Base-by-base conservation (phyloP, 2,329 filamentous ascomycete species). In the Hypomyces rosellus region DNA sequence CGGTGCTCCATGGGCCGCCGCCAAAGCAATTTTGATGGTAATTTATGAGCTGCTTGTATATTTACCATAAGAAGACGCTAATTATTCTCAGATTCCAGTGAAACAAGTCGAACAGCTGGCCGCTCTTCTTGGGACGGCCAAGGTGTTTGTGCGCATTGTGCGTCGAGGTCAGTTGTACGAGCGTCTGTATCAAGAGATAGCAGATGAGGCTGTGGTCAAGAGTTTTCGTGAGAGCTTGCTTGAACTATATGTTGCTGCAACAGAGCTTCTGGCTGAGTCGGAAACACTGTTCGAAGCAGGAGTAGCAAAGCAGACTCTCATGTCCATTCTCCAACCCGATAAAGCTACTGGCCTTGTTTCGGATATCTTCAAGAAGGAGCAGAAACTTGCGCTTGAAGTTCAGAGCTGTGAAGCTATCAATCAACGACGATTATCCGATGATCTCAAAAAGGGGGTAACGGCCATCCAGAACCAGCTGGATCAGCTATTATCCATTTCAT, bases 141-240 rank as follows among this genome's bases (percentile, higher is more conserved):
- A 47, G 8, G 39, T 34, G 15, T 51, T 51, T 15, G n/a, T n/a
- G 16, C 34, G 45, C 5, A 48, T 51, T 44, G 38, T 44, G 15
- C 45, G 45, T 9, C 37, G 49, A 47, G 49, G 45, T 1, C 22
- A 51, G 7, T 30, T 51, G 1, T 51, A 39, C 34, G 49, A 45
- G 25, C 12, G 13, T 14, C 3, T 48, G 1, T 51, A 52, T 9
- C 46, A 8, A 0, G n/a, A 14, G 6, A 8, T 11, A 2, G 9
- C 34, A n/a, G 16, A 40, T 4, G 14, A 25, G 2, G 15, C 0
- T 13, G 34, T 38, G 11, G 4, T 47, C 3, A 0, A 15, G 5
- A 36, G 14, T 14, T 38, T 51, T 12, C 40, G 38, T 11, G 34
- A 36, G 12, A 22, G 15, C 1, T 38, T 51, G 8, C 33, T 48